Evolutionary conservation across 805 yeast species (phyloP), one percentile per base, ranked within the genome.

Genomic region (Hemisphaericaspora nanyangensis): DNA sequence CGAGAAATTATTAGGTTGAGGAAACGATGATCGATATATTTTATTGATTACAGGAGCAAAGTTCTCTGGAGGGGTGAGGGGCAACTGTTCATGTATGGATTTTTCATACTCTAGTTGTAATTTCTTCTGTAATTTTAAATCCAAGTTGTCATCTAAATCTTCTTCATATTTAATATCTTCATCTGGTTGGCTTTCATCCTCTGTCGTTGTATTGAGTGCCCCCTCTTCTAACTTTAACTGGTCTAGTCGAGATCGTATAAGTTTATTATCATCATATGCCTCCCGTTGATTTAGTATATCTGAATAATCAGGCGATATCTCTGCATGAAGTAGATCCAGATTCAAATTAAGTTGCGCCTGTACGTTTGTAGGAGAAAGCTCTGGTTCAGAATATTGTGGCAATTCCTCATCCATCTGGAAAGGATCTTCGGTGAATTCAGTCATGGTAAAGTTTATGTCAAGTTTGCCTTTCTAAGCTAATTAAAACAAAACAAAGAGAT

Each of bases 21-120:
- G 99, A 60, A 91, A 91, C 32, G 96, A 85, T 29, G 91, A 80
- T 39, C 99, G 70, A 60, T 88, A 93, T 4, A 93, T 84, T 34
- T 75, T 70, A 38, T 63, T 58, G 38, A 83, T 79, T 2, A 93
- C 96, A 34, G 84, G 79, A 6, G 95, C 77, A 61, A 93, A 93
- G 64, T 93, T 93, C 56, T 93, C 97, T 2, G 99, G 99, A 11
- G 95, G 82, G 5, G 75, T 63, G 27, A 70, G 39, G 2, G 63
- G 62, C 36, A 50, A 41, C 17, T 41, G 28, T 27, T 35, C 4
- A 24, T 37, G 20, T 30, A 31, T 16, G 16, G 25, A 24, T 11
- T 26, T 20, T 18, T 46, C 40, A 38, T 48, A 52, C 17, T 52
- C 54, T 15, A 50, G 34, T 28, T 50, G 49, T 8, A 58, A 38